Evolutionary conservation across 164 flowering plant genomes (phyloP).

Genomic region (Berberis vulgaris): DNA sequence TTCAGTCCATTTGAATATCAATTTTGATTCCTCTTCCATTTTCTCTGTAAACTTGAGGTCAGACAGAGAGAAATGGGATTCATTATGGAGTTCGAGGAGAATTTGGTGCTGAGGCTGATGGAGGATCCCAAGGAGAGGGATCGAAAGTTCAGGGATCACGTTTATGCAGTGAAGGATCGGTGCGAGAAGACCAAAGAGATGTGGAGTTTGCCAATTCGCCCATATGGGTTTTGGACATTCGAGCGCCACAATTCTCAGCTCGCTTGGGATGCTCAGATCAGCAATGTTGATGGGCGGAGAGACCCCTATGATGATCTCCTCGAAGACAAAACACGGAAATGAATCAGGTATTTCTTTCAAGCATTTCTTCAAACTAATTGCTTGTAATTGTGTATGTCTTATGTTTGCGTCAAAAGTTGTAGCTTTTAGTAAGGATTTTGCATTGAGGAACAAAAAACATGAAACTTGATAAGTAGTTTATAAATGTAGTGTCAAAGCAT

Average conservation of each 20-base stretch:
- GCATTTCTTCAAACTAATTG: too few relatives aligned
- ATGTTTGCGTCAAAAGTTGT: too few relatives aligned
- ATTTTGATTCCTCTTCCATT: too few relatives aligned
- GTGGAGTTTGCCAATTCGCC: conserved; percentile 82
- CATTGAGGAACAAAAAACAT: too few relatives aligned
- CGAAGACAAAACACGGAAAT: not conserved
- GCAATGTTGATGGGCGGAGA: conserved; percentile 72
- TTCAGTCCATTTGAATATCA: too few relatives aligned
- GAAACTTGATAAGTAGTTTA: too few relatives aligned
- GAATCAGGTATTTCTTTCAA: not conserved
- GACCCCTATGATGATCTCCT: conserved; percentile 89
- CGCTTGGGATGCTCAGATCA: conserved; percentile 73
- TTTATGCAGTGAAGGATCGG: conserved; percentile 51
- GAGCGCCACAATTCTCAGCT: conserved; percentile 88
- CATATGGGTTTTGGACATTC: conserved; percentile 97
- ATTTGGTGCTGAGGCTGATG: conserved; percentile 68
- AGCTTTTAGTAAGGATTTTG: too few relatives aligned
- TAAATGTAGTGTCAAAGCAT: too few relatives aligned
- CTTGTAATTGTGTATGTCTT: too few relatives aligned
- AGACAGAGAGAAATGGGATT: conserved; percentile 41
- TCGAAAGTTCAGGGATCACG: conserved; percentile 55
- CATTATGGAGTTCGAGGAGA: conserved; percentile 94
- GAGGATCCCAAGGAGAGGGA: conserved; percentile 91
- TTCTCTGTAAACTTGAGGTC: too few relatives aligned
- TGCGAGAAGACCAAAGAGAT: conserved; percentile 87